Percentiles rank a stretch among this genome's conserved stretches.
Conservation (phyloP, 441 rosid genomes). For the Syzygium syzygioides region DNA sequence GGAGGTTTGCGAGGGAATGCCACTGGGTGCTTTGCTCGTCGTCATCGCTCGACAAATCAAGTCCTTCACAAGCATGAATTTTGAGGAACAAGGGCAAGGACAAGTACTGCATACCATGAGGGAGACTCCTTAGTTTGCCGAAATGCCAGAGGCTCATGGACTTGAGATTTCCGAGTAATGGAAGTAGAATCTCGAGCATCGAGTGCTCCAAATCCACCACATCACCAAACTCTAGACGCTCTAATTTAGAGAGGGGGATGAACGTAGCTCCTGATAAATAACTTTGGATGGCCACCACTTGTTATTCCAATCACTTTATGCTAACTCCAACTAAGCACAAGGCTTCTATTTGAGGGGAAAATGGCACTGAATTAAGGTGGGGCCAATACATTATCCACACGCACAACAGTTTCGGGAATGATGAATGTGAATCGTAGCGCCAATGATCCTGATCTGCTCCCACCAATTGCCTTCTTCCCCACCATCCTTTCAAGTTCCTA, state of each 20-base stretch:
- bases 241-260: background rate
- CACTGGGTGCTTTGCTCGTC: background rate
- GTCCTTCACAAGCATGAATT: background rate
- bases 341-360: background rate
- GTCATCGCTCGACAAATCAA: background rate
- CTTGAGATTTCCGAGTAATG: background rate
- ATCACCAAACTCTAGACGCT: rapidly evolving
- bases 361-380: background rate
- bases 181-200: background rate
- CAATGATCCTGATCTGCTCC: background rate
- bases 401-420: background rate
- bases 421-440: background rate
- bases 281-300: background rate
- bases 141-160: rapidly evolving
- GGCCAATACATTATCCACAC: rapidly evolving
- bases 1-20: background rate
- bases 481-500: background rate
- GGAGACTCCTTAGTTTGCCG: background rate
- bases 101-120: background rate
- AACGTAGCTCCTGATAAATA: background rate
- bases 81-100: background rate
- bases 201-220: background rate
- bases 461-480: background rate
- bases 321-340: rapidly evolving
- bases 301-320: background rate